Percentiles rank a stretch among this genome's conserved stretches.
These are phyloP conservation scores for Orychophragmus violaceus DNA, from an alignment of 345 rosid genomes.

Conservation along the genomic window DNA sequence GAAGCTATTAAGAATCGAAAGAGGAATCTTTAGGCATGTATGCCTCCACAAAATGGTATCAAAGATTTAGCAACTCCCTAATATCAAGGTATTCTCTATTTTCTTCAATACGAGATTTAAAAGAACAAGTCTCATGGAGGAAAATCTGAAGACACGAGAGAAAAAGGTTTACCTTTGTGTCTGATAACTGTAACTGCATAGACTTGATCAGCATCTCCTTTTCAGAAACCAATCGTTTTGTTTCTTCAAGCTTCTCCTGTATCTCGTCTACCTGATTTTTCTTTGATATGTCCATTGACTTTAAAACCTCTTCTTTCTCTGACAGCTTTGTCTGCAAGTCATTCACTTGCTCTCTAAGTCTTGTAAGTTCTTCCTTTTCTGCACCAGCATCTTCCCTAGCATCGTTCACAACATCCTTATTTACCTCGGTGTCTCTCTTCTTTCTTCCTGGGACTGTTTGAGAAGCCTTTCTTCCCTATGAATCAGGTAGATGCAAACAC, in stretches of 20 bases:
- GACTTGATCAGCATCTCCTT: conserved; percentile 65
- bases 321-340: conserved; percentile 57
- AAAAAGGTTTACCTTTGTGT: conserved; percentile 56
- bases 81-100: neutral
- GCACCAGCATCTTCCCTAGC: conserved; percentile 40
- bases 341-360: conserved; percentile 62
- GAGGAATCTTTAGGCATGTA: neutral
- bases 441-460: conserved; percentile 56
- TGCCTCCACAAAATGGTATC: neutral
- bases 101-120: neutral
- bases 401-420: conserved; percentile 36
- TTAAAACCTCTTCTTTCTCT: conserved; percentile 80
- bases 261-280: conserved; percentile 43
- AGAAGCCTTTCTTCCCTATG: conserved; percentile 53
- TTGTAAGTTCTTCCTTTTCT: conserved; percentile 57
- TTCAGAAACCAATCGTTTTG: conserved; percentile 51
- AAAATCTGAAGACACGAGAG: neutral
- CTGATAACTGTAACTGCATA: conserved; percentile 65
- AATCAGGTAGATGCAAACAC: conserved; percentile 35
- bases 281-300: conserved; percentile 51
- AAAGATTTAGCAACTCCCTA: neutral
- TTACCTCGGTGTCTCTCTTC: conserved; percentile 53
- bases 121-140: no score
- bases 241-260: conserved; percentile 46
- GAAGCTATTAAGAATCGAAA: conserved; percentile 5